phyloP scores from a whole-genome alignment of 805 yeast genomes.

The Clavispora fructus region DNA sequence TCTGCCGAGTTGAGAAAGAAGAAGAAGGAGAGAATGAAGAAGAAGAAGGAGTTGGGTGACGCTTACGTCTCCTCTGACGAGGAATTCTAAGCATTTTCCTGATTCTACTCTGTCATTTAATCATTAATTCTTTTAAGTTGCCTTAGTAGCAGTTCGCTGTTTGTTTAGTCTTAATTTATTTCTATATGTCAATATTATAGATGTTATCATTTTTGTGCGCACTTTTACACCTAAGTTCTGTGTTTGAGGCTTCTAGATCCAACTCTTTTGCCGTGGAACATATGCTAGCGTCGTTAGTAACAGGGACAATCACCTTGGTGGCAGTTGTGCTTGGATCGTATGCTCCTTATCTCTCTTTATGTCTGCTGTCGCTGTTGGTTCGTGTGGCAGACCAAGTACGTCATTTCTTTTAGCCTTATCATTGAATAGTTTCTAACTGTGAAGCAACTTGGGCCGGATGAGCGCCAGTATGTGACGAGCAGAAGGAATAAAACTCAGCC shows the following conservation, averaged over 20 bases:
- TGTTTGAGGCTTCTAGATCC: not conserved
- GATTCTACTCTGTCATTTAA: slow-evolving; percentile 3
- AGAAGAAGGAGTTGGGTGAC: slow-evolving; percentile 99
- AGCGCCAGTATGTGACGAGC: not conserved
- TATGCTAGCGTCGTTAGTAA: not conserved
- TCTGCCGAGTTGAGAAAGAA: slow-evolving; percentile 99
- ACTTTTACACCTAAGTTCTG: not conserved
- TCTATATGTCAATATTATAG: slow-evolving; percentile 17
- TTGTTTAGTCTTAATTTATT: slow-evolving; percentile 15
- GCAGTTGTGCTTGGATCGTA: not conserved
- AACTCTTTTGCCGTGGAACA: not conserved
- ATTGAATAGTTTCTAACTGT: not conserved
- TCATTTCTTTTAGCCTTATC: not conserved
- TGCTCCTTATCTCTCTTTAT: slow-evolving; percentile 10
- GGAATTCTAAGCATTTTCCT: slow-evolving; percentile 42
- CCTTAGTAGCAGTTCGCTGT: slow-evolving; percentile 6
- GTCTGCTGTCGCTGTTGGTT: not conserved
- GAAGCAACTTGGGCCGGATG: not conserved
- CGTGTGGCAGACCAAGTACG: slow-evolving; percentile 15
- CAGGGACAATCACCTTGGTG: not conserved
- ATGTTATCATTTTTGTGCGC: slow-evolving; percentile 4
- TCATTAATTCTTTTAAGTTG: slow-evolving; percentile 5
- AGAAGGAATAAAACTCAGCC: not conserved
- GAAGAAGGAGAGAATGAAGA: slow-evolving; percentile 99
- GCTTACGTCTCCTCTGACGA: slow-evolving; percentile 94